Evolutionary conservation across 495 filamentous ascomycete genomes (phyloP), one percentile per base, ranked within the genome.

Genomic region (Cercophora sp.): DNA sequence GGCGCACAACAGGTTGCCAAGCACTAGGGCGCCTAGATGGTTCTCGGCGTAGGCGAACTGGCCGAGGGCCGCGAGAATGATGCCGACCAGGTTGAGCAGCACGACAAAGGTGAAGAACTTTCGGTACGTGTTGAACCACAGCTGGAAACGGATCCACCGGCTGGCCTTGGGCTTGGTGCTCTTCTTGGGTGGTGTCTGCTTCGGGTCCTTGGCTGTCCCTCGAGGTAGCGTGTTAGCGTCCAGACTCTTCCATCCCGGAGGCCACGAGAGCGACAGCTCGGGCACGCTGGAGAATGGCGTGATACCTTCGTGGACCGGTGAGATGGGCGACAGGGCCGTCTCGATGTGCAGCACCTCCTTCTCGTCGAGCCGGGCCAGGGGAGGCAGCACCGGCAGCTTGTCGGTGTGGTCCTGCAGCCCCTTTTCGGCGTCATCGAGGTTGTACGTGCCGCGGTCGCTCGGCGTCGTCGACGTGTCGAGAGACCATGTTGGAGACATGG

Each of bases 101-200:
- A 62, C 67, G 26, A 72, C 65, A 37, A 74, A 67, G 20, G 60
- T 70, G 62, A 74, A 74, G 55, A 74, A 70, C 61, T 72, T 74
- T 18, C 67, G 63, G 51, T 74, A 74, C 27, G 71, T 72, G 63
- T 72, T 74, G 70, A 70, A 72, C 71, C 71, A 74, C 36, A 74
- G 61, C n/a, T 56, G 39, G 50, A 72, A 67, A 6, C 69, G 58
- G 25, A 72, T 66, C 66, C 65, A 70, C 51, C 63, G 56, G 52
- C 58, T 69, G 26, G 61, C 41, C 34, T 67, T 68, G 16, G 35
- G 52, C 48, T 71, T 69, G 22, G n/a, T n/a, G 1, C 10, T 52
- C 29, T 55, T 58, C 24, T 51, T 34, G 2, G 44, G 44, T 0
- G 16, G 25, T 8, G 61, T 16, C 34, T 46, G 47, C 36, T 48